Evolutionary conservation across 2,329 filamentous ascomycete genomes (phyloP).

Genomic region (Phaeosphaeriaceae sp.): DNA sequence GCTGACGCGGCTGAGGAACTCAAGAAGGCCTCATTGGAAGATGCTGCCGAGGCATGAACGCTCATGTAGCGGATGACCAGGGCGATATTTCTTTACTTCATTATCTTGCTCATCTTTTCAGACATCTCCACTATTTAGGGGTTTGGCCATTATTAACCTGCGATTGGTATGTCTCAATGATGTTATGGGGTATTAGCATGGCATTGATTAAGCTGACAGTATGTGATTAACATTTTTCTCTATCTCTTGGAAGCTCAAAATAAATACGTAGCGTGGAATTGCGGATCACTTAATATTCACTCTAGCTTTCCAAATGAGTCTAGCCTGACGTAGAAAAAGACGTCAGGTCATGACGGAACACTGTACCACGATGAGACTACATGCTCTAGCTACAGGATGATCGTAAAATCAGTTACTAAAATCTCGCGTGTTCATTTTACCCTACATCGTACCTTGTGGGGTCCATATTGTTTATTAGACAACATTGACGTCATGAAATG

Average conservation of each 20-base stretch:
- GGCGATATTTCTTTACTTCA: constrained; percentile 11
- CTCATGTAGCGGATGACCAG: constrained; percentile 4
- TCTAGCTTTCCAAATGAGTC: not conserved
- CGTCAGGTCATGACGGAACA: not conserved
- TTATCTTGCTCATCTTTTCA: constrained; percentile 24
- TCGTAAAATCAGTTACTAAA: too few relatives aligned
- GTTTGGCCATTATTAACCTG: constrained; percentile 26
- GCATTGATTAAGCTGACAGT: constrained; percentile 20
- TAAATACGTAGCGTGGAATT: constrained; percentile 30
- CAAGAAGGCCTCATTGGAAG: constrained; percentile 61
- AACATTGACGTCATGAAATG: constrained; percentile 23
- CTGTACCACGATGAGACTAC: not conserved
- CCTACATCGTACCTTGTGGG: constrained; percentile 3
- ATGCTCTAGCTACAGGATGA: too few relatives aligned
- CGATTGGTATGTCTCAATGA: constrained; percentile 16
- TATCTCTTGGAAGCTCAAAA: constrained; percentile 19
- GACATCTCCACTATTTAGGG: constrained; percentile 23
- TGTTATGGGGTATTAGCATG: constrained; percentile 29
- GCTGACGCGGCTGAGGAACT: constrained; percentile 66
- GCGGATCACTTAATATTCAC: constrained; percentile 17
- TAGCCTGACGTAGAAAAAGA: not conserved
- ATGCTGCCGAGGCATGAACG: constrained; percentile 32
- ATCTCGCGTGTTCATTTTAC: not conserved
- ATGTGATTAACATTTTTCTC: constrained; percentile 19
- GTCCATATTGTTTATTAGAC: constrained; percentile 1